phyloP scores from a whole-genome alignment of 495 filamentous ascomycete genomes.

The Neurospora cerealis region DNA sequence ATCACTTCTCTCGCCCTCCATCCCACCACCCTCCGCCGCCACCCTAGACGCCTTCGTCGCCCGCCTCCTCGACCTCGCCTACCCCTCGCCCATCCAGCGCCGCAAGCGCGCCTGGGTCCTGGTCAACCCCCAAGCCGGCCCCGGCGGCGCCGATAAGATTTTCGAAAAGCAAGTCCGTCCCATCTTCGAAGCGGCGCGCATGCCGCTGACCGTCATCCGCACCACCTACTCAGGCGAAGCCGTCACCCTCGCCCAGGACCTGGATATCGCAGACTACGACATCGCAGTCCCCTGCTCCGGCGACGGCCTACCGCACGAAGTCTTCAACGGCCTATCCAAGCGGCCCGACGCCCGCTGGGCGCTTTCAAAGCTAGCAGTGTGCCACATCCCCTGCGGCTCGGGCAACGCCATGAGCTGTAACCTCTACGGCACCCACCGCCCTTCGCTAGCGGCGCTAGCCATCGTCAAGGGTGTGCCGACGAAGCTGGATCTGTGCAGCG shows the following conservation, averaged over 20 bases:
- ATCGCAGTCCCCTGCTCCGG: slow-evolving; percentile 83
- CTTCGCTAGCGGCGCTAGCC: slow-evolving; percentile 64
- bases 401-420: slow-evolving; percentile 94
- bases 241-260: slow-evolving; percentile 60
- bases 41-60: slow-evolving; percentile 33
- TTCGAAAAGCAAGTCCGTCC: slow-evolving; percentile 72
- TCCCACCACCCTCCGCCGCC: slow-evolving; percentile 31
- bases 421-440: slow-evolving; percentile 68
- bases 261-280: slow-evolving; percentile 76
- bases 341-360: slow-evolving; percentile 65
- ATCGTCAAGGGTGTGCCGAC: slow-evolving; percentile 79
- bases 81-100: slow-evolving; percentile 53
- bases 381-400: slow-evolving; percentile 84
- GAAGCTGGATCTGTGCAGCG: slow-evolving; percentile 73
- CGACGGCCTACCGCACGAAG: slow-evolving; percentile 84
- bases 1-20: slow-evolving; percentile 51
- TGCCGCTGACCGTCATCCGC: slow-evolving; percentile 62
- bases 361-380: slow-evolving; percentile 68
- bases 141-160: slow-evolving; percentile 62
- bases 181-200: slow-evolving; percentile 73
- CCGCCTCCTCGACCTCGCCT: slow-evolving; percentile 56
- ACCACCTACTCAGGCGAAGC: slow-evolving; percentile 71
- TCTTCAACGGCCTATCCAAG: slow-evolving; percentile 84
- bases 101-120: slow-evolving; percentile 75
- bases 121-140: slow-evolving; percentile 84